These are phyloP conservation scores for Tolypocladium amazonense DNA, from an alignment of 2,329 filamentous ascomycete genomes.

Conservation along the genomic window DNA sequence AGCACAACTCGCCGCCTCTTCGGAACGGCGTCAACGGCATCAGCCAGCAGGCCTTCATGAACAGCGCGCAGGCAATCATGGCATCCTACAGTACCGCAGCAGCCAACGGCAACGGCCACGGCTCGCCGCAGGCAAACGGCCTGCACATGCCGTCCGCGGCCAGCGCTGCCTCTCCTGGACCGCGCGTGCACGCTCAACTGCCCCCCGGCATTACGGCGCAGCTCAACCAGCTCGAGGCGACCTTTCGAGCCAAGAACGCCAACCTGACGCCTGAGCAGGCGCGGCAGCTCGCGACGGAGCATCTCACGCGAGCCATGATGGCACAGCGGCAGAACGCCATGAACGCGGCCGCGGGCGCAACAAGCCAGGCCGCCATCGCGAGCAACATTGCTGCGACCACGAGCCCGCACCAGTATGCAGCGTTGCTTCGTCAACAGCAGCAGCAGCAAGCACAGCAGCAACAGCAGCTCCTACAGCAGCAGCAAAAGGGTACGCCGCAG, in stretches of 20 bases:
- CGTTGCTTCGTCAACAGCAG: slow-evolving; percentile 46
- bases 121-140: slow-evolving; percentile 32
- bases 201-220: slow-evolving; percentile 37
- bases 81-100: slow-evolving; percentile 30
- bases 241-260: slow-evolving; percentile 40
- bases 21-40: slow-evolving; percentile 31
- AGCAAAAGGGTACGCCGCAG: slow-evolving; percentile 18
- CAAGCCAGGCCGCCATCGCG: slow-evolving; percentile 35
- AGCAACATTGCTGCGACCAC: slow-evolving; percentile 36
- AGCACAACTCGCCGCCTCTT: slow-evolving; percentile 34
- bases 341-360: slow-evolving; percentile 42
- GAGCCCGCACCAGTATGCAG: slow-evolving; percentile 49
- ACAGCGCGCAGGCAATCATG: slow-evolving; percentile 43
- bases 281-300: slow-evolving; percentile 39
- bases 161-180: slow-evolving; percentile 30
- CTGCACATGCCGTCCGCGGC: slow-evolving; percentile 36
- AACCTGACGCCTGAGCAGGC: slow-evolving; percentile 37
- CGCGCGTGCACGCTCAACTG: slow-evolving; percentile 29
- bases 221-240: slow-evolving; percentile 39
- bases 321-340: slow-evolving; percentile 41
- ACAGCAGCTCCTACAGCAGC: slow-evolving; percentile 12
- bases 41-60: slow-evolving; percentile 41
- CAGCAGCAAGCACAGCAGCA: slow-evolving; percentile 30
- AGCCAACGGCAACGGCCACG: slow-evolving; percentile 30
- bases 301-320: slow-evolving; percentile 36